Percentiles rank a stretch among this genome's conserved stretches.
Evolutionary conservation across 1,139 yeast genomes (phyloP).

Genomic region (Yamadazyma mexicana): DNA sequence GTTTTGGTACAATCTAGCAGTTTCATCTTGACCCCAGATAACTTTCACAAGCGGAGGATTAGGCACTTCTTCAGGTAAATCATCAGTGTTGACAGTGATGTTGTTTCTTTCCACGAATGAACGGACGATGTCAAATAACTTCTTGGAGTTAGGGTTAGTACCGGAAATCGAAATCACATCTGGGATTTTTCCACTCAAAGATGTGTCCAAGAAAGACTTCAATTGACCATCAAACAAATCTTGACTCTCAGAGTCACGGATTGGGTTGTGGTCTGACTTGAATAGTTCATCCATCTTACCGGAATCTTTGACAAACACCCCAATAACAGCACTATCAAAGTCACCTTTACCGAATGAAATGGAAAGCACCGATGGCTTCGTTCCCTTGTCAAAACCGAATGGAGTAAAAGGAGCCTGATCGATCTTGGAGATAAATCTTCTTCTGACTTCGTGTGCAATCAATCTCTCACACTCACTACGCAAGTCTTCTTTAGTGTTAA

Average conservation of each 20-base stretch:
- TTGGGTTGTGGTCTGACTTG: constrained; percentile 78
- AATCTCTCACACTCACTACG: constrained; percentile 75
- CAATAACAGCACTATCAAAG: constrained; percentile 83
- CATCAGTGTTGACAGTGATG: constrained; percentile 55
- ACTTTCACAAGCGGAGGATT: constrained; percentile 53
- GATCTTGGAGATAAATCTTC: constrained; percentile 63
- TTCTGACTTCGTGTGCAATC: constrained; percentile 69
- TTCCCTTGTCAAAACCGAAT: constrained; percentile 71
- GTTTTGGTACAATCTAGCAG: constrained; percentile 84
- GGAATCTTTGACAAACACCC: constrained; percentile 72
- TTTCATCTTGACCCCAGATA: constrained; percentile 89
- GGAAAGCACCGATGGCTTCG: constrained; percentile 81
- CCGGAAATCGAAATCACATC: constrained; percentile 93
- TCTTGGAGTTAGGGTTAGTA: constrained; percentile 70
- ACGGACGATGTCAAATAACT: constrained; percentile 56
- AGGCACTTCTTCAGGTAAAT: constrained; percentile 30
- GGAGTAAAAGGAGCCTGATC: constrained; percentile 96
- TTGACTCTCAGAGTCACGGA: constrained; percentile 51
- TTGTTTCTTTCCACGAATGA: constrained; percentile 60
- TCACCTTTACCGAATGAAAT: constrained; percentile 87
- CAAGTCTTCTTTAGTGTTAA: constrained; percentile 81
- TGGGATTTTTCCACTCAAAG: constrained; percentile 49
- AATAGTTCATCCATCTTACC: constrained; percentile 77
- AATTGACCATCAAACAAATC: constrained; percentile 57
- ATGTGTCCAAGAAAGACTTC: constrained; percentile 42